Base-by-base conservation (phyloP, 208 protist genomes). In the Leishmania mexicana region DNA sequence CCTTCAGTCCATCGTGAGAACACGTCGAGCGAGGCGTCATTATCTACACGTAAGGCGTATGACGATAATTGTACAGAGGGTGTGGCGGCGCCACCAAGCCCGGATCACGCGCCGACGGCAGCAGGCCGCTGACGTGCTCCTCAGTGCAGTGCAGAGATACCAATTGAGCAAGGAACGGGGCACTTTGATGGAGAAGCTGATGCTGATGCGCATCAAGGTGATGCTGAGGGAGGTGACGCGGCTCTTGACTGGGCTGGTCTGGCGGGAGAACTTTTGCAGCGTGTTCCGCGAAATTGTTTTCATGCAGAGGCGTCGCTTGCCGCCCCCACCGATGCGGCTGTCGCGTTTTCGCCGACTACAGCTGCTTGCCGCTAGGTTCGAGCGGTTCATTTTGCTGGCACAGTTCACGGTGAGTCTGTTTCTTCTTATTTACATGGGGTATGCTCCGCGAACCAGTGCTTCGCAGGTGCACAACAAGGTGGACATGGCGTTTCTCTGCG, bases 191-290 rank as follows among this genome's bases (percentile, higher is more conserved):
- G 75, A 76, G 42, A 68, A 76, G 10, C 85, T 85, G 75, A 85
- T 78, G 28, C 40, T 77, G 38, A 64, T 11, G 15, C 88, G 80
- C 60, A 87, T 84, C 35, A 73, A 57, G 49, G 58, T 60, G 31
- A 62, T 89, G 76, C 76, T 85, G 72, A 62, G 78, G 1, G 80
- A 83, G 21, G 88, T 91, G 31, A 91, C 88, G 35, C 78, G 47
- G 17, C 83, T 86, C 3, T 87, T 96, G 10, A 96, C 93, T 6
- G 76, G 89, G 68, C 83, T 95, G 17, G 83, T 94, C 15, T 96
- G 91, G 93, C 76, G 93, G 65, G 93, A 94, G 62, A 96, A 96
- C 78, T 96, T 96, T 76, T 95, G 88, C 80, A 90, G 87, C 35
- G 87, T 67, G 7, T 90, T 95, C 53, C 85, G 86, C 28, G 83